These are phyloP conservation scores for Pyrenophora tritici-repentis DNA, from an alignment of 2,329 filamentous ascomycete genomes.

Conservation along the genomic window DNA sequence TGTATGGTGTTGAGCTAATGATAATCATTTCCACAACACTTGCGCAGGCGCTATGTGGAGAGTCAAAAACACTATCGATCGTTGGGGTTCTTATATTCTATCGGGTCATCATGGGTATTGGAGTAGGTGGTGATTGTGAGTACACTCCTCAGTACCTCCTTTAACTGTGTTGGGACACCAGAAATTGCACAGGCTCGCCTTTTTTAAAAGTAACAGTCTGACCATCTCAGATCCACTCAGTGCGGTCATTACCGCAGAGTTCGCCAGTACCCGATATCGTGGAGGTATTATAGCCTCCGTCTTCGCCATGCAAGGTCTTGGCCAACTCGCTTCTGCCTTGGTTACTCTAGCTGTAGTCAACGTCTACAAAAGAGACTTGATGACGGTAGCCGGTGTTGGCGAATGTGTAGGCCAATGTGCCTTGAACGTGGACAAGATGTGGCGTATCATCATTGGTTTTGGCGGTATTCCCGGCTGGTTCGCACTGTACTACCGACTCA, in stretches of 20 bases:
- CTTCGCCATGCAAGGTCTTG: slow-evolving; percentile 86
- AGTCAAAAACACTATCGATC: slow-evolving; percentile 42
- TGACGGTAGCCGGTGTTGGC: slow-evolving; percentile 56
- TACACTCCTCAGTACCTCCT: slow-evolving; percentile 40
- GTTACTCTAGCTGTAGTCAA: slow-evolving; percentile 74
- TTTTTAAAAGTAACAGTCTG: background rate
- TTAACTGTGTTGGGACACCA: too few relatives aligned
- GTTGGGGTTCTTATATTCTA: slow-evolving; percentile 50
- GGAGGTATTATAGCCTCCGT: slow-evolving; percentile 87
- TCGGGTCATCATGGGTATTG: slow-evolving; percentile 48
- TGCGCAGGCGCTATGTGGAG: slow-evolving; percentile 45
- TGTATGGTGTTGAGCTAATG: slow-evolving; percentile 68
- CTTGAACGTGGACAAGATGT: slow-evolving; percentile 83
- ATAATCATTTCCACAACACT: slow-evolving; percentile 49
- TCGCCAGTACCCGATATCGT: slow-evolving; percentile 82
- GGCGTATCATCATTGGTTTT: slow-evolving; percentile 79
- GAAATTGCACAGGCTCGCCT: too few relatives aligned
- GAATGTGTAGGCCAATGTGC: slow-evolving; percentile 68
- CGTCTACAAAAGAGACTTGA: slow-evolving; percentile 70
- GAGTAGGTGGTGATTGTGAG: slow-evolving; percentile 38
- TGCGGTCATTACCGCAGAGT: slow-evolving; percentile 84
- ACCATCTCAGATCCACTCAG: slow-evolving; percentile 65
- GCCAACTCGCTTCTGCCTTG: slow-evolving; percentile 76
- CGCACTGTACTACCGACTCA: slow-evolving; percentile 83
- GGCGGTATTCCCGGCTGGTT: slow-evolving; percentile 80